Percentiles rank a stretch among this genome's conserved stretches.
phyloP scores from a whole-genome alignment of 2,329 filamentous ascomycete genomes.

The Botrytis cinerea region DNA sequence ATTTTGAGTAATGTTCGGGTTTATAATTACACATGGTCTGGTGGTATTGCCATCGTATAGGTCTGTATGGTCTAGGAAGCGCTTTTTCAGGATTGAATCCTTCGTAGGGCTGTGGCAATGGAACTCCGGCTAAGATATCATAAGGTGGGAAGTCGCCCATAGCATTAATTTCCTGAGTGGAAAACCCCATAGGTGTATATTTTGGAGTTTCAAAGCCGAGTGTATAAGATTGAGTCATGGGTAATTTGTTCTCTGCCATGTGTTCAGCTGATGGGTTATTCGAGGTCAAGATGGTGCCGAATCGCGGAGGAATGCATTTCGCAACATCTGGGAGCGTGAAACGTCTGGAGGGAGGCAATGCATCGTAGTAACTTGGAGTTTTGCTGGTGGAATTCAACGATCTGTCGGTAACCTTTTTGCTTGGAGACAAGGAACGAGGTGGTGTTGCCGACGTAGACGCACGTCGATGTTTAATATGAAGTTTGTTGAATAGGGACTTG shows the following conservation, averaged over 20 bases:
- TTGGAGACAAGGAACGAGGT: constrained; percentile 39
- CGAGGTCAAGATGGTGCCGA: constrained; percentile 29
- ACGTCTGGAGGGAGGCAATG: constrained; percentile 39
- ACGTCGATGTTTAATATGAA: constrained; percentile 37
- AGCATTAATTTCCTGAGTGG: constrained; percentile 65
- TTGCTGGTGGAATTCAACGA: constrained; percentile 20
- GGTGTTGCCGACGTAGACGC: constrained; percentile 40
- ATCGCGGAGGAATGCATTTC: constrained; percentile 28
- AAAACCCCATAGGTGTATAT: constrained; percentile 69
- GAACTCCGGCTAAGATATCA: constrained; percentile 71
- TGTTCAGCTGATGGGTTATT: constrained; percentile 30
- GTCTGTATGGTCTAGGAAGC: constrained; percentile 72
- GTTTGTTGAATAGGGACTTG: constrained; percentile 33
- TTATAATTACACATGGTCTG: constrained; percentile 80
- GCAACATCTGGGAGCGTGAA: constrained; percentile 35
- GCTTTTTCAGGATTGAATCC: constrained; percentile 71
- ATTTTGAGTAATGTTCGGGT: background rate
- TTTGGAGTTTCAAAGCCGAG: constrained; percentile 39
- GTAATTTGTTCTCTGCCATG: constrained; percentile 32
- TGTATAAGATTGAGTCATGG: constrained; percentile 35
- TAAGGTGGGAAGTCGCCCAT: constrained; percentile 82
- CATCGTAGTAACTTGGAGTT: constrained; percentile 19
- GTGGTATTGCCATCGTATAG: constrained; percentile 82
- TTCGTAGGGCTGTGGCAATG: constrained; percentile 62
- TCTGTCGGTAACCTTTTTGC: constrained; percentile 24